Percentiles rank a stretch among this genome's conserved stretches.
Conservation (phyloP, 257 asterid species). For the Solanum gandarillasii region DNA sequence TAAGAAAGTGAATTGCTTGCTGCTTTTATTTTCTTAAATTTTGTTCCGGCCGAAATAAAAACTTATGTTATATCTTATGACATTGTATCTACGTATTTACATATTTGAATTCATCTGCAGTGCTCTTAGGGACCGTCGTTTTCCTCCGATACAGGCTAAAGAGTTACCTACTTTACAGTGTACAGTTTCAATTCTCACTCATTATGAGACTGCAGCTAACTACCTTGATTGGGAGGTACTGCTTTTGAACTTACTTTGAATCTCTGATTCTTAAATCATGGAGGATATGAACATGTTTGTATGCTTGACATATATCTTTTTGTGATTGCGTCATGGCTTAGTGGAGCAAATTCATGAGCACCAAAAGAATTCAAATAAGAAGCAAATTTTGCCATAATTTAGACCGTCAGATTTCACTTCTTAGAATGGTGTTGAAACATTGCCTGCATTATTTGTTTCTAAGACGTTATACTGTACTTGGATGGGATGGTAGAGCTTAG, state of each 20-base stretch:
- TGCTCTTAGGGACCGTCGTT: conserved; percentile 88
- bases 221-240: conserved; percentile 98
- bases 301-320: neutral
- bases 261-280: neutral
- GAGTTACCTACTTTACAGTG: conserved; percentile 84
- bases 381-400: neutral
- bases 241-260: neutral
- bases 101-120: conserved; percentile 20
- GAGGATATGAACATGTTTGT: neutral
- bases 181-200: conserved; percentile 80
- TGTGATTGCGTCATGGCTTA: neutral
- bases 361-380: neutral
- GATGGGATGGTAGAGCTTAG: neutral
- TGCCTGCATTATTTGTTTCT: neutral
- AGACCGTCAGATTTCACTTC: neutral
- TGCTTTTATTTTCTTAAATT: neutral
- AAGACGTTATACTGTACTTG: neutral
- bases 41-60: neutral
- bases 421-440: neutral
- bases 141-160: conserved; percentile 89
- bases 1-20: neutral
- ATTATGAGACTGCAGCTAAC: conserved; percentile 67
- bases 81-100: neutral
- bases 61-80: neutral
- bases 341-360: neutral